Conservation (phyloP, 2,329 filamentous ascomycete genomes). For the Purpureocillium lavendulum region DNA sequence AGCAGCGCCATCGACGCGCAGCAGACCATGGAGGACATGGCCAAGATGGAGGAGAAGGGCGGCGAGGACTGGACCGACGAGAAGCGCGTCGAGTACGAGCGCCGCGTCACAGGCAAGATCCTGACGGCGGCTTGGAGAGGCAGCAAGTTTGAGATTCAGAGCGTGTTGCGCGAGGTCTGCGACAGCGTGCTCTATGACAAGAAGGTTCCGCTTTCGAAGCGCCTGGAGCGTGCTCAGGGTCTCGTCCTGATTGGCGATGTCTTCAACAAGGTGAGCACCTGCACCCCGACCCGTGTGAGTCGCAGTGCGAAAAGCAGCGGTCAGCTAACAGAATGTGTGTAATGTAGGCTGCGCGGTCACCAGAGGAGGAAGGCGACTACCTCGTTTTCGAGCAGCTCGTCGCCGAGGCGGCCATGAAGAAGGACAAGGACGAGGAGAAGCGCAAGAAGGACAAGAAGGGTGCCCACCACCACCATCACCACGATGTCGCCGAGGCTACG, state of each 20-base stretch:
- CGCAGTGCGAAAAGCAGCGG: too few relatives aligned
- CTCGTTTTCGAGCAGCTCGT: constrained; percentile 98
- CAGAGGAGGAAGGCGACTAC: constrained; percentile 96
- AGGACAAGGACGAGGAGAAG: constrained; percentile 75
- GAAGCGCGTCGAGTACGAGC: constrained; percentile 91
- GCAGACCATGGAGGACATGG: constrained; percentile 99
- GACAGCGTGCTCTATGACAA: constrained; percentile 75
- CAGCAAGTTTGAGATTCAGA: constrained; percentile 96
- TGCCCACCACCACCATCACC: constrained; percentile 28
- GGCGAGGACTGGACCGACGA: constrained; percentile 98
- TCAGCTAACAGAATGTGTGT: neutral
- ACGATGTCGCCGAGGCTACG: constrained; percentile 16
- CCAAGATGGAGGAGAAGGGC: constrained; percentile 85
- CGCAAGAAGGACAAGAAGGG: constrained; percentile 46
- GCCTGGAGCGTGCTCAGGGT: constrained; percentile 84
- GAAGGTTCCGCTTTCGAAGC: constrained; percentile 73
- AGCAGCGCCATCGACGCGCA: constrained; percentile 93
- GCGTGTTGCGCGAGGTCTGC: constrained; percentile 89
- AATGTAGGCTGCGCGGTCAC: constrained; percentile 69
- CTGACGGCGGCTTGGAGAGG: constrained; percentile 93
- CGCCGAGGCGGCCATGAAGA: constrained; percentile 91
- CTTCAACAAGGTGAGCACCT: constrained; percentile 73
- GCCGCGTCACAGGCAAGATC: constrained; percentile 94
- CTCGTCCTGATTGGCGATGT: constrained; percentile 83
- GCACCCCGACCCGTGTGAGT: neutral